These are phyloP conservation scores for Stevia rebaudiana DNA, from an alignment of 140 eudicot species.

Conservation along the genomic window DNA sequence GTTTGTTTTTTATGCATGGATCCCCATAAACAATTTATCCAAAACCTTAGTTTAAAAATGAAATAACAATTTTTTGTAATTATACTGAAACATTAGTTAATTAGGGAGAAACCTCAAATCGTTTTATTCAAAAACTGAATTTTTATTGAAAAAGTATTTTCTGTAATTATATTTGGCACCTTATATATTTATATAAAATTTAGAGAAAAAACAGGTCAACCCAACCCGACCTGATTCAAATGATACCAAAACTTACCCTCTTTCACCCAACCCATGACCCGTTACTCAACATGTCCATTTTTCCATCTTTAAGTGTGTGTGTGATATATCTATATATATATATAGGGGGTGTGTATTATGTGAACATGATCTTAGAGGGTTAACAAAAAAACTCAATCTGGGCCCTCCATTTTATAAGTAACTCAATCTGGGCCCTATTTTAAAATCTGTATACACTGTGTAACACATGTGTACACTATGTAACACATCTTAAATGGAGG, in stretches of 20 bases:
- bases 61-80: not conserved
- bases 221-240: not conserved
- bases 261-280: not conserved
- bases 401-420: no score
- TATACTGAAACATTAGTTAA: not conserved
- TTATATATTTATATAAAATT: not conserved
- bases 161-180: not conserved
- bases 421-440: no score
- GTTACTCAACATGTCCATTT: not conserved
- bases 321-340: no score
- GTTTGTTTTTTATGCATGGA: not conserved
- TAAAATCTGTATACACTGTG: no score
- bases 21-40: not conserved
- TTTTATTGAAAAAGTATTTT: not conserved
- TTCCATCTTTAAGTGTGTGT: not conserved
- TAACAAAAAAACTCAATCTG: no score
- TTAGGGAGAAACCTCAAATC: not conserved
- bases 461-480: no score
- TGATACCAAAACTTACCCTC: not conserved
- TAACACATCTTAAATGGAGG: no score
- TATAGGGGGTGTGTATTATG: no score
- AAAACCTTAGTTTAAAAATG: not conserved
- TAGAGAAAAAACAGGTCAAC: not conserved
- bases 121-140: not conserved
- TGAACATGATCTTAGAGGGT: no score